phyloP scores from a whole-genome alignment of 2,329 filamentous ascomycete genomes.

The Apiospora sp. region DNA sequence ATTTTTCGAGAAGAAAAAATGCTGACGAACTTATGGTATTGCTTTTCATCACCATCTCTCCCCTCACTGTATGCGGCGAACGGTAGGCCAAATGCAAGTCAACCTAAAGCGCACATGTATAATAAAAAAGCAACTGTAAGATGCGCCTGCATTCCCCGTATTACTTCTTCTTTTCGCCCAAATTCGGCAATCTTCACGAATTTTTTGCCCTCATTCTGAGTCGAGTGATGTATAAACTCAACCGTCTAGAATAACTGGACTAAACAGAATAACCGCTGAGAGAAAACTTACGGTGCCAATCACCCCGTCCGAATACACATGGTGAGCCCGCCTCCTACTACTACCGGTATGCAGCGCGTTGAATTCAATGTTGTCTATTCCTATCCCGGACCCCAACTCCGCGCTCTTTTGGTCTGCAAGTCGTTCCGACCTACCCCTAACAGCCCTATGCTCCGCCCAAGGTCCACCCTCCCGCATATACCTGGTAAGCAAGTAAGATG shows the following conservation, averaged over 20 bases:
- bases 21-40: not conserved
- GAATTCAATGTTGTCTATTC: not conserved
- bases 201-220: too few species aligned
- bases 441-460: not conserved
- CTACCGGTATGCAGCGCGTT: not conserved
- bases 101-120: not conserved
- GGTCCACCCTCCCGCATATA: conserved; percentile 8
- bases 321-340: not conserved
- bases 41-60: not conserved
- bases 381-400: not conserved
- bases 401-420: not conserved
- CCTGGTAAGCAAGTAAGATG: too few species aligned
- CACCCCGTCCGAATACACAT: not conserved
- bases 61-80: not conserved
- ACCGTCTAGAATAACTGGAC: not conserved
- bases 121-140: not conserved
- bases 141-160: not conserved
- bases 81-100: not conserved
- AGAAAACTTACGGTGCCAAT: not conserved
- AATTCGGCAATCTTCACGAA: too few species aligned
- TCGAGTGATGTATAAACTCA: not conserved
- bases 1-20: not conserved
- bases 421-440: conserved; percentile 2
- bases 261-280: not conserved
- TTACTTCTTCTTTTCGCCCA: too few species aligned